phyloP scores from a whole-genome alignment of 1,284 basidiomycete species.

The Trichosporon asahii region DNA sequence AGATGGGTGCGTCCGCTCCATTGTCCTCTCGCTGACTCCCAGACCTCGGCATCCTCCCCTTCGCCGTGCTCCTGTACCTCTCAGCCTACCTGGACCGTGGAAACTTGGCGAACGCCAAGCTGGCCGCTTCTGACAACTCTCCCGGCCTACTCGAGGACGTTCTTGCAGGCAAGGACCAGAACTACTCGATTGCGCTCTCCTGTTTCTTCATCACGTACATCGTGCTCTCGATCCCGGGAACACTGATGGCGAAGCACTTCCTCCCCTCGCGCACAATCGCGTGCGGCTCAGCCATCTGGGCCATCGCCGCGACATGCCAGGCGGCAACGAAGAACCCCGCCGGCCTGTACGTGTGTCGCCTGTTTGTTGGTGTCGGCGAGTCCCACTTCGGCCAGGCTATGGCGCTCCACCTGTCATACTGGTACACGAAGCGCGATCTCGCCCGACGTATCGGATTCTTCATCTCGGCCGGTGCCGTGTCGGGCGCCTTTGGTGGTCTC shows the following conservation, averaged over 20 bases:
- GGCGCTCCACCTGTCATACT: conserved; percentile 39
- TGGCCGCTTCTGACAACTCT: conserved; percentile 26
- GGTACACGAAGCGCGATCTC: conserved; percentile 53
- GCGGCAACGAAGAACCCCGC: conserved; percentile 45
- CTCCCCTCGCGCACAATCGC: conserved; percentile 50
- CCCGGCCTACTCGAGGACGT: conserved; percentile 42
- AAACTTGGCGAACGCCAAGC: conserved; percentile 47
- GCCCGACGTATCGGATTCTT: conserved; percentile 53
- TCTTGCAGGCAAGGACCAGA: conserved; percentile 41
- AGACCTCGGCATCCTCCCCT: conserved; percentile 51
- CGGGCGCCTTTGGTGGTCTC: conserved; percentile 50
- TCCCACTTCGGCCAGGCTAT: conserved; percentile 49
- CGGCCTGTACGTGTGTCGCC: conserved; percentile 48
- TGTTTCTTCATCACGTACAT: conserved; percentile 53
- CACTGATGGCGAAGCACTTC: conserved; percentile 44
- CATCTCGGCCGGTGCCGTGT: conserved; percentile 52
- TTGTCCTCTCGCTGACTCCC: not conserved
- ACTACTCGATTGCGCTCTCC: conserved; percentile 50
- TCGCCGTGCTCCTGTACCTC: conserved; percentile 53
- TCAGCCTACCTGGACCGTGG: conserved; percentile 53
- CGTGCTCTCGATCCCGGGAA: conserved; percentile 45
- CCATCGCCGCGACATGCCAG: conserved; percentile 50
- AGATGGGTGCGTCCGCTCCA: conserved; percentile 40
- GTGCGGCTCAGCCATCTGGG: conserved; percentile 51
- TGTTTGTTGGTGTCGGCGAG: conserved; percentile 52